Evolutionary conservation across 306 rosid species (phyloP).

Genomic region (Trifolium fragiferum): DNA sequence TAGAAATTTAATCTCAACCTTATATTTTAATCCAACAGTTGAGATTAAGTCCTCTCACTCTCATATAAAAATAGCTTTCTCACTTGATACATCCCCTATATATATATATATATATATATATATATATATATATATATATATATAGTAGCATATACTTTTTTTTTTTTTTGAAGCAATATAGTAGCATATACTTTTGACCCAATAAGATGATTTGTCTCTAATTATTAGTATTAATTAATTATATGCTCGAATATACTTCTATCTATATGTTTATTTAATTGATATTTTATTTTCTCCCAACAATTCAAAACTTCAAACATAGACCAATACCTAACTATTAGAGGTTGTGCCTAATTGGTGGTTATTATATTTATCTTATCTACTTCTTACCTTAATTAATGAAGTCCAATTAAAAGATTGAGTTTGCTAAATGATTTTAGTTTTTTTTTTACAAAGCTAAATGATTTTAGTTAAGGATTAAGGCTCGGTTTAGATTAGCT

Average conservation of each 20-base stretch:
- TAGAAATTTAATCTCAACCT: too few species aligned
- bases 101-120: too few species aligned
- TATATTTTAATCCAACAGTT: too few species aligned
- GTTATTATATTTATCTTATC: slow-evolving; percentile 24
- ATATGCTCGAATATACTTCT: neutral
- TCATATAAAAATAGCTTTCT: too few species aligned
- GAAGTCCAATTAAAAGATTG: neutral
- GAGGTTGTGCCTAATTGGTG: slow-evolving; percentile 41
- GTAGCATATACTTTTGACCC: slow-evolving; percentile 5
- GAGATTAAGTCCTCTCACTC: too few species aligned
- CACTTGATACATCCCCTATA: too few species aligned
- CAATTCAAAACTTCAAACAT: slow-evolving; percentile 26
- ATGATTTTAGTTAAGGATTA: neutral
- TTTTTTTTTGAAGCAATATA: too few species aligned
- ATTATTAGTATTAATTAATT: neutral
- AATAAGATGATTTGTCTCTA: slow-evolving; percentile 5
- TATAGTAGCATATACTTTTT: too few species aligned
- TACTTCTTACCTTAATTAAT: slow-evolving; percentile 17
- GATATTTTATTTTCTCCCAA: neutral
- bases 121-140: too few species aligned
- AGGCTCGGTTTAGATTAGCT: too few species aligned
- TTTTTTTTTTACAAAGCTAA: neutral
- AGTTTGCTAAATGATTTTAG: neutral
- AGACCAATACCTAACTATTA: slow-evolving; percentile 29
- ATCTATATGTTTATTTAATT: neutral